A percentile compares a stretch with the other conserved stretches of the same genome.
Conservation (phyloP, 2,329 filamentous ascomycete species). For the Neopestalotiopsis clavispora region DNA sequence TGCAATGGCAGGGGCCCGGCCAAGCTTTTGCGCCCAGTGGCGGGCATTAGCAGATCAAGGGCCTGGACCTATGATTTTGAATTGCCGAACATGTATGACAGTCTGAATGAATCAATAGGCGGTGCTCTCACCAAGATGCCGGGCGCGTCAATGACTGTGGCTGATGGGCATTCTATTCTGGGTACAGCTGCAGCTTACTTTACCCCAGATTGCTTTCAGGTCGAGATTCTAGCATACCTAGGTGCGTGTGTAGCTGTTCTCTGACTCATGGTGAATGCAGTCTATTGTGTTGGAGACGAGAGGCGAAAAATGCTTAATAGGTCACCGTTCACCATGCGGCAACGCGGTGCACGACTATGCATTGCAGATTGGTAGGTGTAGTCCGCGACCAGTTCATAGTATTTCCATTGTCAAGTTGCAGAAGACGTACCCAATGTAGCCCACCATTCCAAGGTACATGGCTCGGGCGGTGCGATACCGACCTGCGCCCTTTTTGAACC, state of each 20-base stretch:
- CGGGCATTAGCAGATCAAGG: too few species aligned
- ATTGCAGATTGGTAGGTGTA: neutral
- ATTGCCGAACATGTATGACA: neutral
- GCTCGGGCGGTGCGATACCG: neutral
- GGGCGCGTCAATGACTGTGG: too few species aligned
- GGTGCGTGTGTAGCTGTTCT: too few species aligned
- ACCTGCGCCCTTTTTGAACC: slow-evolving; percentile 1
- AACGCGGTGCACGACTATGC: neutral
- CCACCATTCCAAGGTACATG: slow-evolving; percentile 9
- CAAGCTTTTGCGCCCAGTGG: too few species aligned
- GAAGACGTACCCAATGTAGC: slow-evolving; percentile 4
- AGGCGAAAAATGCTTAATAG: neutral
- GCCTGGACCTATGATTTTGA: too few species aligned
- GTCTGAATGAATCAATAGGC: neutral
- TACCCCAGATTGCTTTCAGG: neutral
- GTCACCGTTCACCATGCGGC: neutral
- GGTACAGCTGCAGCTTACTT: too few species aligned
- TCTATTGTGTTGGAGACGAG: neutral
- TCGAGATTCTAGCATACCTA: neutral
- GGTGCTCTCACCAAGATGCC: neutral
- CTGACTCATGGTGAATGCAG: neutral
- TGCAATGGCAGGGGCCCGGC: too few species aligned
- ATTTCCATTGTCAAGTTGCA: neutral
- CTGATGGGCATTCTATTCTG: too few species aligned
- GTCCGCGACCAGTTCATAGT: too few species aligned